These are phyloP conservation scores for Pythium volutum DNA, from an alignment of 352 stramenopile genomes.

Conservation along the genomic window DNA sequence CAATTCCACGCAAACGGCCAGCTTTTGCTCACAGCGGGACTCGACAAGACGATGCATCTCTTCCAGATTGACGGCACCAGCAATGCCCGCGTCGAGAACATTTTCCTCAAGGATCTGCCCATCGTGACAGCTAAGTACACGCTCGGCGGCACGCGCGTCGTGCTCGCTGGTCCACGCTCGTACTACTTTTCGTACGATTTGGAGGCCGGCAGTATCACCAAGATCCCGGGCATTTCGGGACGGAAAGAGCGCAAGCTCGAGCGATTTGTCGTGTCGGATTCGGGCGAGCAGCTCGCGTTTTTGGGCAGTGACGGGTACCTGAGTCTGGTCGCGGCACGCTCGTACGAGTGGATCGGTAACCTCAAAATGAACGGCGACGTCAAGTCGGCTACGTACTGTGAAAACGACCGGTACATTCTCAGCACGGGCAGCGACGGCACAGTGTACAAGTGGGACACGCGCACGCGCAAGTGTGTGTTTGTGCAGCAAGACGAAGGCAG, in stretches of 20 bases:
- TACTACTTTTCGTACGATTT: slow-evolving; percentile 98
- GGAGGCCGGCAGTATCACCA: slow-evolving; percentile 87
- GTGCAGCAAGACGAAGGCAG: slow-evolving; percentile 84
- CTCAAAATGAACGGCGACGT: slow-evolving; percentile 97
- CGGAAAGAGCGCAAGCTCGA: slow-evolving; percentile 92
- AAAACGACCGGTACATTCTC: slow-evolving; percentile 91
- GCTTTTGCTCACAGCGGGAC: slow-evolving; percentile 84
- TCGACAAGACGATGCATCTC: slow-evolving; percentile 92
- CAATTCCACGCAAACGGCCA: slow-evolving; percentile 89
- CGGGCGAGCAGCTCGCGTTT: slow-evolving; percentile 91
- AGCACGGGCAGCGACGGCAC: slow-evolving; percentile 94
- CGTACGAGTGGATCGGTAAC: slow-evolving; percentile 91
- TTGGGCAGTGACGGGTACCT: slow-evolving; percentile 95
- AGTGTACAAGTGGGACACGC: slow-evolving; percentile 96
- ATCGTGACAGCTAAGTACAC: slow-evolving; percentile 88
- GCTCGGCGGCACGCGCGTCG: slow-evolving; percentile 67
- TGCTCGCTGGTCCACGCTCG: slow-evolving; percentile 90
- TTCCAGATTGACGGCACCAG: slow-evolving; percentile 90
- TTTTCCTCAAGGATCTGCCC: slow-evolving; percentile 90
- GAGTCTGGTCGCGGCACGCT: slow-evolving; percentile 88
- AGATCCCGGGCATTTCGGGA: slow-evolving; percentile 87
- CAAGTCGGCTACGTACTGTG: slow-evolving; percentile 87
- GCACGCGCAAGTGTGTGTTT: slow-evolving; percentile 76
- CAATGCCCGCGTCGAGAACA: slow-evolving; percentile 88
- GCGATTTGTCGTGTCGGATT: slow-evolving; percentile 87